Evolutionary conservation across 495 filamentous ascomycete genomes (phyloP), one percentile per base, ranked within the genome.

Genomic region (Podospora anserina): DNA sequence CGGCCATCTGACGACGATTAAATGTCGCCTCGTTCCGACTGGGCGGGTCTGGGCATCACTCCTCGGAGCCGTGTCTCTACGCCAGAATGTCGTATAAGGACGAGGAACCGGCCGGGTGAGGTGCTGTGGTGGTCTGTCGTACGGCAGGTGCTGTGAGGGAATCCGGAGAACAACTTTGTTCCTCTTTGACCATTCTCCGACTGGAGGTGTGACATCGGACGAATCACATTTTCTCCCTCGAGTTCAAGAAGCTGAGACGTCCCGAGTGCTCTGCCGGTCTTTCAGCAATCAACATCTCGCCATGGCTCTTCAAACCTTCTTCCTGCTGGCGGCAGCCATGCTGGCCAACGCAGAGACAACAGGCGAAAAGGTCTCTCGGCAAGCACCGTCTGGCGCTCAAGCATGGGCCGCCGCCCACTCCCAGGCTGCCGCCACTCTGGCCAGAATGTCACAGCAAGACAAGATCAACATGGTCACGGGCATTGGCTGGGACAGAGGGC

Each of bases 381-480:
- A 66, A 19, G 69, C 54, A 1, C 66, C 74, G 1, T 49, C 63
- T 7, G 72, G 69, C 11, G 19, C 72, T 15, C 66, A 59, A 1
- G 73, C 69, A 1, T 91, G 88, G 88, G 79, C 75, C 2, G 72
- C 78, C 0, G 88, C 88, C 11, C 84, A 89, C 69, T 69, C 79
- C n/a, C 86, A 87, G 69, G 88, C 88, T 1, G 76, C 75, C 26
- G 70, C 82, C 1, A 84, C 87, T 5, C 72, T 91, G 5, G 71
- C 80, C 0, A 86, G 84, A 70, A 75, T 91, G 26, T 87, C 82
- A 2, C 82, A 82, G 59, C 76, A 79, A 26, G 85, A 90, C 68
- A 90, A 90, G 70, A 77, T 88, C 70, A 82, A 79, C 64, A 85
- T 91, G 26, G 88, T 88, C 2, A 87, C 86, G 2, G 89, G 88